Evolutionary conservation across 768 basidiomycete genomes (phyloP).

Genomic region (Xanthoconium stramineum): DNA sequence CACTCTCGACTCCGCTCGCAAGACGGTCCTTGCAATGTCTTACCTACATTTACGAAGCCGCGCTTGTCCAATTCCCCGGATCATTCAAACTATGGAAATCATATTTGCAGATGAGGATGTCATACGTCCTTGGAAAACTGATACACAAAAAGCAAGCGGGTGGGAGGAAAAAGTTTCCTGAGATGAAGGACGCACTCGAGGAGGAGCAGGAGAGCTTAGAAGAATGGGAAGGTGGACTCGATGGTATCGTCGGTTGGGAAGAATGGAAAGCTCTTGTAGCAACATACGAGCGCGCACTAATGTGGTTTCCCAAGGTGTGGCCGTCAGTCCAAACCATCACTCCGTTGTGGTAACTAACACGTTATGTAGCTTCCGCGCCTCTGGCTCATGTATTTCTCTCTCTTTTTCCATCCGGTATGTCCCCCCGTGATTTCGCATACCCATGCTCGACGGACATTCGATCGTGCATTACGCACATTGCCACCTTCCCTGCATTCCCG

Average conservation of each 20-base stretch:
- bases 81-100: slow-evolving; percentile 97
- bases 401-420: slow-evolving; percentile 87
- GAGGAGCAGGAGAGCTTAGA: slow-evolving; percentile 78
- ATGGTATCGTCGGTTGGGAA: slow-evolving; percentile 89
- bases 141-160: slow-evolving; percentile 73
- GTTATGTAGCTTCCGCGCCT: slow-evolving; percentile 74
- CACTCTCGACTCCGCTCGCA: slow-evolving; percentile 68
- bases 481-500: slow-evolving; percentile 89
- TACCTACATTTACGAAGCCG: slow-evolving; percentile 92
- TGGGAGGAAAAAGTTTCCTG: slow-evolving; percentile 88
- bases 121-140: slow-evolving; percentile 79
- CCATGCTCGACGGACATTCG: slow-evolving; percentile 91
- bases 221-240: slow-evolving; percentile 83
- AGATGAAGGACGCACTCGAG: slow-evolving; percentile 85
- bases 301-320: slow-evolving; percentile 88
- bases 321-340: background rate
- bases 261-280: slow-evolving; percentile 92
- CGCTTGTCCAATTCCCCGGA: slow-evolving; percentile 79
- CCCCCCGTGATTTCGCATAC: slow-evolving; percentile 81
- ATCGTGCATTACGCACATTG: slow-evolving; percentile 89
- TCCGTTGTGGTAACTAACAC: slow-evolving; percentile 3
- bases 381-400: slow-evolving; percentile 90
- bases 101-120: slow-evolving; percentile 80
- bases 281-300: slow-evolving; percentile 86
- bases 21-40: slow-evolving; percentile 79